Evolutionary conservation across 805 yeast species (phyloP).

Genomic region (Candida coquimbonensis): DNA sequence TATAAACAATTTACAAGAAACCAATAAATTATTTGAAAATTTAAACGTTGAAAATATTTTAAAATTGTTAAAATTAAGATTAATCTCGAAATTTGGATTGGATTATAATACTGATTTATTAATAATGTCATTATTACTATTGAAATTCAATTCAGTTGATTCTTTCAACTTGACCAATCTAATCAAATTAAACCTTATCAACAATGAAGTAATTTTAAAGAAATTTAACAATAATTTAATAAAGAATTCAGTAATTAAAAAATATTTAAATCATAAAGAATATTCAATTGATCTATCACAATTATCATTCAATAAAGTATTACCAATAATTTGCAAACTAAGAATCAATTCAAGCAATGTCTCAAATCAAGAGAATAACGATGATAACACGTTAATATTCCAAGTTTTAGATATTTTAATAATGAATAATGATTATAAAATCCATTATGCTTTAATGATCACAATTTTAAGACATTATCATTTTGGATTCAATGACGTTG

Average conservation of each 20-base stretch:
- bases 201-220: constrained; percentile 6
- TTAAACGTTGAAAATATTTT: constrained; percentile 18
- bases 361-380: too few species aligned
- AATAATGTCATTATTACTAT: constrained; percentile 20
- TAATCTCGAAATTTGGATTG: constrained; percentile 30
- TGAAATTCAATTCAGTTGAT: constrained; percentile 18
- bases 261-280: constrained; percentile 7
- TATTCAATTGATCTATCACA: constrained; percentile 6
- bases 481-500: constrained; percentile 38
- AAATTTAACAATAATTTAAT: constrained; percentile 16
- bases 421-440: constrained; percentile 28
- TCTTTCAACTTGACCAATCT: constrained; percentile 15
- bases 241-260: constrained; percentile 10
- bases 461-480: constrained; percentile 42
- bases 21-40: constrained; percentile 10
- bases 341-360: not conserved
- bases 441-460: constrained; percentile 31
- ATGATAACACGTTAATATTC: constrained; percentile 3
- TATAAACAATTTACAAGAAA: constrained; percentile 11
- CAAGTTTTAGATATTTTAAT: constrained; percentile 18
- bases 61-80: constrained; percentile 26
- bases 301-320: constrained; percentile 6
- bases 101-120: constrained; percentile 27
- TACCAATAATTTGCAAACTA: constrained; percentile 6
- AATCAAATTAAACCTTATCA: constrained; percentile 13